These are phyloP conservation scores for Cercospora sp. DNA, from an alignment of 2,329 filamentous ascomycete genomes.

Conservation along the genomic window DNA sequence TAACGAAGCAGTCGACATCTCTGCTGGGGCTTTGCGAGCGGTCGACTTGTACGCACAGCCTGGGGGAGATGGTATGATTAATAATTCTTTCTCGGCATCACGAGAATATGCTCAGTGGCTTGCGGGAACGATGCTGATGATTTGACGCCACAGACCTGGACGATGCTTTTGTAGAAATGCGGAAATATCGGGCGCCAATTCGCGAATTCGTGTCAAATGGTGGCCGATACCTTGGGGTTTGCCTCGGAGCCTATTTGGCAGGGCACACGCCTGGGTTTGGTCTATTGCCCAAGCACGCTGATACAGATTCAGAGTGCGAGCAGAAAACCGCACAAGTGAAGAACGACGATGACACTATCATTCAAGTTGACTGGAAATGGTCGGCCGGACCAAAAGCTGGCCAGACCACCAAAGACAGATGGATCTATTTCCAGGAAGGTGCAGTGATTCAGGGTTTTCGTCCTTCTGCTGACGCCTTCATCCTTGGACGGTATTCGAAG, in stretches of 20 bases:
- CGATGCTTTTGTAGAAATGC: slow-evolving; percentile 23
- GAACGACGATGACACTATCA: slow-evolving; percentile 25
- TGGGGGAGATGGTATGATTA: slow-evolving; percentile 26
- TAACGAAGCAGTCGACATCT: slow-evolving; percentile 23
- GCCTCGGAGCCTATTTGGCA: slow-evolving; percentile 29
- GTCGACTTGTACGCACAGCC: slow-evolving; percentile 27
- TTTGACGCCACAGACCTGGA: slow-evolving; percentile 16
- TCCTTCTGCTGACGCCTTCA: slow-evolving; percentile 16
- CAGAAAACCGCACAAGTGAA: slow-evolving; percentile 22
- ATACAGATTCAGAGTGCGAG: slow-evolving; percentile 20
- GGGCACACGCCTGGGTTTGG: slow-evolving; percentile 25
- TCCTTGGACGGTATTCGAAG: slow-evolving; percentile 28
- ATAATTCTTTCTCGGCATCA: background rate
- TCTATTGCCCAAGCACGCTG: slow-evolving; percentile 20
- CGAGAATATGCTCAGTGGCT: background rate
- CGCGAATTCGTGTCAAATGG: slow-evolving; percentile 27
- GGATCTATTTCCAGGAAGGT: slow-evolving; percentile 32
- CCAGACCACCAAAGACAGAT: slow-evolving; percentile 20
- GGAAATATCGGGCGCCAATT: slow-evolving; percentile 18
- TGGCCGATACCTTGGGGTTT: slow-evolving; percentile 31
- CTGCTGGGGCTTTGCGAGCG: slow-evolving; percentile 19
- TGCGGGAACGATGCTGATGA: background rate
- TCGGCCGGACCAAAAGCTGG: slow-evolving; percentile 19
- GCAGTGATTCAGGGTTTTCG: slow-evolving; percentile 18
- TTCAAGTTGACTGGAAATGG: slow-evolving; percentile 31